Percentiles rank a stretch among this genome's conserved stretches.
phyloP scores from a whole-genome alignment of 2,329 filamentous ascomycete species.

The Clathrospora elynae region DNA sequence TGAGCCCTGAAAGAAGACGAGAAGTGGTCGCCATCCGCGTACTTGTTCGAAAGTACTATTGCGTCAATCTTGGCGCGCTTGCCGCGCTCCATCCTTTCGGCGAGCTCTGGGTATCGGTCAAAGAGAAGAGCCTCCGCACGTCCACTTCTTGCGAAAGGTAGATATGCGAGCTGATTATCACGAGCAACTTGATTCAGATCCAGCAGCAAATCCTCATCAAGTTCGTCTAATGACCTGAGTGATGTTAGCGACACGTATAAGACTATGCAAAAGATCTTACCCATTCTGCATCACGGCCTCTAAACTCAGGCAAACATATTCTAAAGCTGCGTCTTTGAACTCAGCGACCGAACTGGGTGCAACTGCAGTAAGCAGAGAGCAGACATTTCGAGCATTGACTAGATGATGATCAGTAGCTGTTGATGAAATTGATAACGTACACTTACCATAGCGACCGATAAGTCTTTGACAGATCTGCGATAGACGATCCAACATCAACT shows the following conservation, averaged over 20 bases:
- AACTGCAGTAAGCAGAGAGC: constrained; percentile 81
- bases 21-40: constrained; percentile 70
- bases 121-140: constrained; percentile 69
- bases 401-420: constrained; percentile 9
- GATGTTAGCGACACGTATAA: constrained; percentile 14
- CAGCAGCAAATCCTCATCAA: constrained; percentile 80
- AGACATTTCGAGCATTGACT: constrained; percentile 71
- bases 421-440: constrained; percentile 19
- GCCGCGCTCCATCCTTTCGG: constrained; percentile 70
- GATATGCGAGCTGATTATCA: constrained; percentile 77
- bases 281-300: constrained; percentile 92
- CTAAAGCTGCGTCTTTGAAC: constrained; percentile 86
- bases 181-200: constrained; percentile 82
- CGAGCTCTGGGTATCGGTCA: constrained; percentile 67
- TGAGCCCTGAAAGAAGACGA: constrained; percentile 66
- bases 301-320: constrained; percentile 90
- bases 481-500: constrained; percentile 91
- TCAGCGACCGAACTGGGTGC: constrained; percentile 80
- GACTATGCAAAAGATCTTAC: constrained; percentile 38
- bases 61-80: constrained; percentile 72
- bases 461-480: constrained; percentile 87
- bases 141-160: constrained; percentile 78
- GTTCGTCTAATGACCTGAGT: constrained; percentile 72
- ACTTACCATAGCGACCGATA: constrained; percentile 75
- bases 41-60: constrained; percentile 69